phyloP scores from a whole-genome alignment of 2,329 filamentous ascomycete species.

The Conoideocrella luteorostrata region DNA sequence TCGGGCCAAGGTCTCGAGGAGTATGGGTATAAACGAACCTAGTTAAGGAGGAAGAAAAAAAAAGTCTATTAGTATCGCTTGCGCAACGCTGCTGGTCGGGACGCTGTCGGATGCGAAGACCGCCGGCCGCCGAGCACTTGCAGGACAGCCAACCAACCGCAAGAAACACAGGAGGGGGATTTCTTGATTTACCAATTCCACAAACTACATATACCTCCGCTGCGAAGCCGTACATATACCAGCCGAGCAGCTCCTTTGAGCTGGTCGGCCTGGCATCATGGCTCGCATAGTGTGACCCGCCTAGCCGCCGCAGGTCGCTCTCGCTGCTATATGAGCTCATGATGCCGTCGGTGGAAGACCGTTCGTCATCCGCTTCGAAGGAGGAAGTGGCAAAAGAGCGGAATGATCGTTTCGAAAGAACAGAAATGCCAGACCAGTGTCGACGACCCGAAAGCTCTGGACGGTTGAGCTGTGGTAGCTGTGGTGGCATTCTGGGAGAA shows the following conservation, averaged over 20 bases:
- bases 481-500: constrained; percentile 8
- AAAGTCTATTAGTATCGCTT: constrained; percentile 8
- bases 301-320: constrained; percentile 26
- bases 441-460: constrained; percentile 34
- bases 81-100: neutral
- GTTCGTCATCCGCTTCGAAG: constrained; percentile 66
- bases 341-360: constrained; percentile 34
- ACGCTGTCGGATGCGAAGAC: no score
- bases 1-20: constrained; percentile 85
- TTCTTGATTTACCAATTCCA: constrained; percentile 52
- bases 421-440: constrained; percentile 43
- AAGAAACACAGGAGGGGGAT: no score
- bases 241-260: constrained; percentile 78
- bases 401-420: constrained; percentile 49
- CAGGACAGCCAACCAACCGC: no score
- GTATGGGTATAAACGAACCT: constrained; percentile 94
- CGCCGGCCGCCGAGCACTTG: no score
- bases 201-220: constrained; percentile 96
- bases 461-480: constrained; percentile 24
- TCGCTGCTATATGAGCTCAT: constrained; percentile 33
- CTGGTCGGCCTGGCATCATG: constrained; percentile 89
- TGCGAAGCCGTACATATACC: constrained; percentile 95
- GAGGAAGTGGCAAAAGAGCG: constrained; percentile 52
- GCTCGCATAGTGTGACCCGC: constrained; percentile 58
- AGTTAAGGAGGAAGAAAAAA: constrained; percentile 6